Base-by-base conservation (phyloP, 805 yeast genomes). In the Saccharomyces mikatae region DNA sequence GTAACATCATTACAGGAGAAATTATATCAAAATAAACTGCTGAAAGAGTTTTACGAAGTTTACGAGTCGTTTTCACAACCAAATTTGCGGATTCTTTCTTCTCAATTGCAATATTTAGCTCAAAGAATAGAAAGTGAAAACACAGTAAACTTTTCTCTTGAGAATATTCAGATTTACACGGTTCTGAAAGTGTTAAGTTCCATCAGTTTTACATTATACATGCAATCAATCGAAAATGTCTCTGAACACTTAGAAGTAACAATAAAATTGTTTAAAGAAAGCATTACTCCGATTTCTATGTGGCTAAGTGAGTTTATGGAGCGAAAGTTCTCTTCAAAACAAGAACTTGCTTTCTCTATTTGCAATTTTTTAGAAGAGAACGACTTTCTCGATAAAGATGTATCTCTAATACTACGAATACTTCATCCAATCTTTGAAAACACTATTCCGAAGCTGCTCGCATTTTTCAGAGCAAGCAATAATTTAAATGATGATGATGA, bases 161-260 rank as follows among this genome's bases (percentile, higher is more conserved):
- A 27, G 46, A 50, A 46, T 36, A 36, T 36, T 17, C 13, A 36
- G 10, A 21, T 9, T 9, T 17, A 36, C 9, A 36, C 24, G 13
- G 8, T 36, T 36, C 10, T 36, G 22, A 36, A 17, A 6, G 24
- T 36, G 11, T 36, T 36, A 11, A 36, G 44, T 17, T 17, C 11
- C 17, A 36, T 36, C 11, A 17, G 44, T 17, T 17, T 17, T 17
- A 11, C 44, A 17, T 22, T 36, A 5, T 11, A 36, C 21, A 36
- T 17, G 9, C 13, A 36, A 8, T 17, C 44, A 8, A 17, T 52
- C 26, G 50, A 73, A 31, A 13, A 49, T 1, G 50, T 17, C 11
- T 28, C 21, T 11, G 28, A 26, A 17, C 5, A 13, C n/a, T 11
- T 50, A 17, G 44, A 46, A 17, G 6, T 10, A 8, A 36, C 11